Evolutionary conservation across 2,329 filamentous ascomycete genomes (phyloP).

Genomic region (Furcasterigmium furcatum): DNA sequence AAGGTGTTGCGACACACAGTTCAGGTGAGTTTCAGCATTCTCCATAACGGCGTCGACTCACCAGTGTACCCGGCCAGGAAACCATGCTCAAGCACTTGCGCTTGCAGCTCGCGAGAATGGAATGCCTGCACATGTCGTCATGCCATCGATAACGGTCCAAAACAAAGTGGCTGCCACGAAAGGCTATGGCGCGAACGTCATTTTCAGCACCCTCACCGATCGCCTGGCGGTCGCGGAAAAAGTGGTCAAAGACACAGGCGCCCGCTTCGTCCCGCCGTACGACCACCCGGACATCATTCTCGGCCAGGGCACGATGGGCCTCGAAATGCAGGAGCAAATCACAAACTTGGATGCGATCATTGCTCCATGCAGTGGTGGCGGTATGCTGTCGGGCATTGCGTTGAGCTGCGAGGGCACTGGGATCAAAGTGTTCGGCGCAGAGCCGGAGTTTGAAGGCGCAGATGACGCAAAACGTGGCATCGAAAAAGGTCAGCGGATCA

Average conservation of each 20-base stretch:
- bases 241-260: slow-evolving; percentile 69
- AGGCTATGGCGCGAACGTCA: slow-evolving; percentile 72
- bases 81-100: slow-evolving; percentile 90
- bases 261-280: slow-evolving; percentile 82
- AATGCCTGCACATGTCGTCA: slow-evolving; percentile 84
- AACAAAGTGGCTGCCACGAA: slow-evolving; percentile 82
- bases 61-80: slow-evolving; percentile 52
- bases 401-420: slow-evolving; percentile 70
- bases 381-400: slow-evolving; percentile 80
- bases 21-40: slow-evolving; percentile 54
- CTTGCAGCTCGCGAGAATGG: slow-evolving; percentile 73
- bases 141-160: slow-evolving; percentile 83
- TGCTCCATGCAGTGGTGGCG: slow-evolving; percentile 82
- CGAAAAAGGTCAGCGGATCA: slow-evolving; percentile 59
- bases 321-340: slow-evolving; percentile 80
- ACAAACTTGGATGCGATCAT: slow-evolving; percentile 67
- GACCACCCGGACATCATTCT: slow-evolving; percentile 90
- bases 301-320: slow-evolving; percentile 84
- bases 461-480: slow-evolving; percentile 79
- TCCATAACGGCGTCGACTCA: background rate
- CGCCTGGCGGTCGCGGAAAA: slow-evolving; percentile 73
- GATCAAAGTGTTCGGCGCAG: slow-evolving; percentile 79
- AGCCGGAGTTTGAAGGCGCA: slow-evolving; percentile 77
- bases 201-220: slow-evolving; percentile 79
- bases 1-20: slow-evolving; percentile 85